Evolutionary conservation across 129 eudicot species (phyloP).

Genomic region (Logfia minima): DNA sequence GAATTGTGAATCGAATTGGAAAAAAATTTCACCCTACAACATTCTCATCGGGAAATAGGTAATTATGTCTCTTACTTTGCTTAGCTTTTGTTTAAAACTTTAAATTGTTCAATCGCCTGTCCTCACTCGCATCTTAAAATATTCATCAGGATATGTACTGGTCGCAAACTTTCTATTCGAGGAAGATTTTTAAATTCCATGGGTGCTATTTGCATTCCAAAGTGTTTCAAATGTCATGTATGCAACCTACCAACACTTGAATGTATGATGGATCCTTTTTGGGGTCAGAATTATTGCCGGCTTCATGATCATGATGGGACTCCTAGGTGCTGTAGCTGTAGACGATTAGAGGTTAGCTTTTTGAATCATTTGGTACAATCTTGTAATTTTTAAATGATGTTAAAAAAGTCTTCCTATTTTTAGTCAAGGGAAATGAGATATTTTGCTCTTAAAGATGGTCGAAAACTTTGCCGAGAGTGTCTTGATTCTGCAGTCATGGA

Average conservation of each 20-base stretch:
- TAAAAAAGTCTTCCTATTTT: neutral
- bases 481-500: conserved; percentile 80
- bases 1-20: conserved; percentile 41
- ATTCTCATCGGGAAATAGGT: conserved; percentile 61
- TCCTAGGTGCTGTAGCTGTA: conserved; percentile 85
- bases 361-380: neutral
- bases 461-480: conserved; percentile 82
- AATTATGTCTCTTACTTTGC: neutral
- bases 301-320: conserved; percentile 79
- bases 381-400: neutral
- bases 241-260: conserved; percentile 78
- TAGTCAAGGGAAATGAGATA: conserved; percentile 62
- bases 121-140: too few relatives aligned
- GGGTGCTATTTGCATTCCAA: conserved; percentile 92
- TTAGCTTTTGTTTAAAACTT: neutral
- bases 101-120: neutral
- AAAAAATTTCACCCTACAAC: conserved; percentile 55
- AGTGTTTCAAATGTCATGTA: conserved; percentile 75
- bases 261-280: conserved; percentile 79
- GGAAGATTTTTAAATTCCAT: conserved; percentile 73
- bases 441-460: conserved; percentile 75
- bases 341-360: conserved; percentile 73
- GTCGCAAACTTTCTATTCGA: conserved; percentile 69
- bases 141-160: conserved; percentile 54
- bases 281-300: conserved; percentile 82